Base-by-base conservation (phyloP, 345 rosid genomes). In the Dipteronia dyeriana region DNA sequence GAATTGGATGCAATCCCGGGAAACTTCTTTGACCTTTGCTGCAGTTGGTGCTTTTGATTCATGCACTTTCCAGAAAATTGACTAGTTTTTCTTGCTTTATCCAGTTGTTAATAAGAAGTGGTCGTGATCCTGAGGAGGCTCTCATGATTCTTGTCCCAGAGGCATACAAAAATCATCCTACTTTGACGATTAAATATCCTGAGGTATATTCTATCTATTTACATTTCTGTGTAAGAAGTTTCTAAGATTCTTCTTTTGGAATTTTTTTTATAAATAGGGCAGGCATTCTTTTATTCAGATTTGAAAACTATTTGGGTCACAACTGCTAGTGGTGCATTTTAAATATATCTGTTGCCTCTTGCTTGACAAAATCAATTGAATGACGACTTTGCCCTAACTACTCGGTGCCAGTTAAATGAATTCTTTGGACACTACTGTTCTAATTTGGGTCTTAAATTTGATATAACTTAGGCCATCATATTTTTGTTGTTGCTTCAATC, bases 91-190 rank as follows among this genome's bases (percentile, higher is more conserved):
- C 63, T 73, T 69, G 25, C n/a, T 78, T 62, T 59, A 47, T 82
- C 53, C 83, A 96, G 99, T 84, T 96, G 83, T 71, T 96, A 49
- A 91, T 96, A 74, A 91, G 99, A 88, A 91, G 99, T 79, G 99
- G 99, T 14, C 89, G 95, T 64, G 65, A 85, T 78, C 89, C 99
- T 69, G 97, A 96, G 86, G 98, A 96, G 85, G 89, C 97, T 83
- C 79, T 96, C 53, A 96, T 96, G 99, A 92, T 92, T 85, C 98
- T 96, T 75, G 99, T 96, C 77, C 99, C 99, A 76, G 99, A 96
- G 85, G 99, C 99, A 68, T 96, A 96, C 87, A 96, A 90, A 82
- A 91, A 94, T 56, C 99, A 96, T 82, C 99, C 99, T 71, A 96
- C 99, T 39, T 83, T 96, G 81, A 73, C 78, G 10, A 86, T 87